phyloP scores from a whole-genome alignment of 2,329 filamentous ascomycete genomes.

The Pseudopithomyces maydicus region DNA sequence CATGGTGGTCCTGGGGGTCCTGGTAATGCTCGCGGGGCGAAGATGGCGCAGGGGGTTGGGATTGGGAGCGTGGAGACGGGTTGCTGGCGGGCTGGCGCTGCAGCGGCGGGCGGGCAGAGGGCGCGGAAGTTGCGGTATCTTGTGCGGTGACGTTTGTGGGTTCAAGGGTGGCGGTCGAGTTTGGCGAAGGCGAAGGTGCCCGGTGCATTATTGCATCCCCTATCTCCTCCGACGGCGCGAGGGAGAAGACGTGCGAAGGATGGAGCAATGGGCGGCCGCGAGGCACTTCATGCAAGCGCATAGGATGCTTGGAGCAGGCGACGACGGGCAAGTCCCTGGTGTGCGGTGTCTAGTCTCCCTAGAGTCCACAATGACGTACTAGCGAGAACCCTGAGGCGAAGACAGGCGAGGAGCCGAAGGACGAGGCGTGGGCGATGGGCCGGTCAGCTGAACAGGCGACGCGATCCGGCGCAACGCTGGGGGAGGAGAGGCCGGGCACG shows the following conservation, averaged over 20 bases:
- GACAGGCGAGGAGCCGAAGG: not conserved
- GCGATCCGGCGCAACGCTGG: not conserved
- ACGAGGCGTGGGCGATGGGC: not conserved
- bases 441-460: not conserved
- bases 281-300: conserved; percentile 18
- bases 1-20: conserved; percentile 21
- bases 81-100: conserved; percentile 31
- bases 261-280: conserved; percentile 16
- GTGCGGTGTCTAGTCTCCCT: not conserved
- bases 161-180: conserved; percentile 14
- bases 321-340: conserved; percentile 6
- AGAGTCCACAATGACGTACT: conserved; percentile 20
- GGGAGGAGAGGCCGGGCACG: not conserved
- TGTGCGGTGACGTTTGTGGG: conserved; percentile 12
- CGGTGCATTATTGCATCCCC: conserved; percentile 38
- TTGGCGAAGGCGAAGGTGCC: conserved; percentile 30
- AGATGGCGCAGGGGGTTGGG: conserved; percentile 3
- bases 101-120: conserved; percentile 31
- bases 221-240: conserved; percentile 22
- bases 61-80: conserved; percentile 7
- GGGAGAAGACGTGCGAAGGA: conserved; percentile 22
- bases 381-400: conserved; percentile 3
- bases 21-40: conserved; percentile 2
- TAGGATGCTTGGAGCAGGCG: not conserved
- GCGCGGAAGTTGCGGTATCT: conserved; percentile 12